A percentile compares a stretch with the other conserved stretches of the same genome.
These are phyloP conservation scores for Pythium dissotocum DNA, from an alignment of 352 stramenopile genomes.

Conservation along the genomic window DNA sequence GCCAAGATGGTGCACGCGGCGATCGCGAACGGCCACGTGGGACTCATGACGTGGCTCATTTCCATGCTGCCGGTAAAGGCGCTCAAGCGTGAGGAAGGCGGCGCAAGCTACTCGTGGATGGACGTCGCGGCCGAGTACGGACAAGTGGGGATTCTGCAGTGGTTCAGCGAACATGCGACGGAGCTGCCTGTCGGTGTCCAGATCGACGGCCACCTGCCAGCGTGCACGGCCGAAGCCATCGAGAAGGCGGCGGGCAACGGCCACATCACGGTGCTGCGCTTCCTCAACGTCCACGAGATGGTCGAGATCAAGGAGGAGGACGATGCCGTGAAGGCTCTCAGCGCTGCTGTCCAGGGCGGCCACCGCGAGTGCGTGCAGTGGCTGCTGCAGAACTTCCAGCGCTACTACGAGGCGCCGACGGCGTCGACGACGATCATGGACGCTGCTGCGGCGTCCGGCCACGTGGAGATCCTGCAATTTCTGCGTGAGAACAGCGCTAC, in stretches of 20 bases:
- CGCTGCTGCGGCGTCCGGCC: slow-evolving; percentile 44
- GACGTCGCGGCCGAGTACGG: slow-evolving; percentile 70
- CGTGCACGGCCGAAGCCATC: slow-evolving; percentile 55
- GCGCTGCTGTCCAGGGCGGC: slow-evolving; percentile 51
- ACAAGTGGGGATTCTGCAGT: slow-evolving; percentile 61
- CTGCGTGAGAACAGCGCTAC: slow-evolving; percentile 42
- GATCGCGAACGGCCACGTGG: slow-evolving; percentile 57
- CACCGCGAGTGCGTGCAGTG: slow-evolving; percentile 60
- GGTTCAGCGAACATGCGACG: slow-evolving; percentile 63
- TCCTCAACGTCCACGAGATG: slow-evolving; percentile 57
- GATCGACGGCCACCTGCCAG: slow-evolving; percentile 48
- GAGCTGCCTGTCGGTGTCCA: slow-evolving; percentile 49
- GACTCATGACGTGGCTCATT: slow-evolving; percentile 66
- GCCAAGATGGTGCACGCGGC: slow-evolving; percentile 66
- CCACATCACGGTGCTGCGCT: slow-evolving; percentile 55
- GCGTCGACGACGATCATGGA: slow-evolving; percentile 51
- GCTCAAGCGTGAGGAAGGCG: slow-evolving; percentile 64
- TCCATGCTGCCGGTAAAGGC: slow-evolving; percentile 55
- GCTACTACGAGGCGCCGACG: slow-evolving; percentile 35
- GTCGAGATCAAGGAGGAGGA: slow-evolving; percentile 34
- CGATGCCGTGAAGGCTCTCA: slow-evolving; percentile 57
- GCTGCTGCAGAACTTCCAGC: slow-evolving; percentile 48
- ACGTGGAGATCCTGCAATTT: slow-evolving; percentile 61
- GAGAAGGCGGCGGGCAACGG: slow-evolving; percentile 69
- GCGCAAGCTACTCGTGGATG: slow-evolving; percentile 61